Evolutionary conservation across 2,329 filamentous ascomycete species (phyloP).

Genomic region (Berkeleyomyces rouxiae): DNA sequence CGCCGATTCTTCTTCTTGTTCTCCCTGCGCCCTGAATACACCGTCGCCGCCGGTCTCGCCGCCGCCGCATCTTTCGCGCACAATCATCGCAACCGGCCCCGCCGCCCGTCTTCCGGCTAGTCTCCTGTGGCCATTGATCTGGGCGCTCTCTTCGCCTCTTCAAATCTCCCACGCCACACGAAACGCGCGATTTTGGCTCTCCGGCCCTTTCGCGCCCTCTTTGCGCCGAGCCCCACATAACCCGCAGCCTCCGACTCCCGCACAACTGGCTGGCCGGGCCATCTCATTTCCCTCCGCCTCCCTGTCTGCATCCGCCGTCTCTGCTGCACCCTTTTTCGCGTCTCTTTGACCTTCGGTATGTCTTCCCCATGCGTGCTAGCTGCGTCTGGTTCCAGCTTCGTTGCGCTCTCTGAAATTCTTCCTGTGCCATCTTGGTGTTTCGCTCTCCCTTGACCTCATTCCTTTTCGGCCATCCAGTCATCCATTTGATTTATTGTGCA

Average conservation of each 20-base stretch:
- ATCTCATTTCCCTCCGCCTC: too few relatives aligned
- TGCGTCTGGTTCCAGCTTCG: background rate
- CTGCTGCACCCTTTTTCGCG: background rate
- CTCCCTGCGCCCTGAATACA: too few relatives aligned
- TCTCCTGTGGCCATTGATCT: too few relatives aligned
- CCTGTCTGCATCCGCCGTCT: background rate
- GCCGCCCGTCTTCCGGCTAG: too few relatives aligned
- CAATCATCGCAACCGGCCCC: background rate
- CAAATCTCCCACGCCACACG: too few relatives aligned
- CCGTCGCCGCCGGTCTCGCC: background rate
- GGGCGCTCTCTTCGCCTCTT: too few relatives aligned
- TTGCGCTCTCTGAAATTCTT: conserved; percentile 1
- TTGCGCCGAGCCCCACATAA: too few relatives aligned
- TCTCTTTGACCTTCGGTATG: background rate
- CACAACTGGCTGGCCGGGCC: too few relatives aligned
- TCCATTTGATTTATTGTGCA: background rate
- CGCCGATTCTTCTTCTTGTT: background rate
- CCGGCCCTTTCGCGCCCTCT: too few relatives aligned
- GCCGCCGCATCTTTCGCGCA: background rate
- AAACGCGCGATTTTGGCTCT: too few relatives aligned
- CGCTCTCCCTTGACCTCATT: background rate
- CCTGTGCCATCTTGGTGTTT: background rate
- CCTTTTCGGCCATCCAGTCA: background rate
- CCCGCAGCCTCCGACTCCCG: too few relatives aligned
- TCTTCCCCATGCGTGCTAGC: background rate